Base-by-base conservation (phyloP, 441 rosid genomes). In the Hura crepitans region DNA sequence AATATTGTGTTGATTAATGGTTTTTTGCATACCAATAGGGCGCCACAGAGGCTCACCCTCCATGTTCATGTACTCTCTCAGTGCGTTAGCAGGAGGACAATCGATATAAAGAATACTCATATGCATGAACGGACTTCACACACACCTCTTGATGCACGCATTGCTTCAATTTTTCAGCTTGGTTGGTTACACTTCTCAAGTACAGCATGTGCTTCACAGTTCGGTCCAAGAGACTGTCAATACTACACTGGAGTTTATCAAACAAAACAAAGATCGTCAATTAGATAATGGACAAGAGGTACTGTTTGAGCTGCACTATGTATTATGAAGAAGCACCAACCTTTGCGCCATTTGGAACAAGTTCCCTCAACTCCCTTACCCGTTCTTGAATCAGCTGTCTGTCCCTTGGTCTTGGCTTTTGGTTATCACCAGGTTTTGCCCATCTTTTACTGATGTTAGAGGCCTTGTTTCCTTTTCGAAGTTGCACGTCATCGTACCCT, bases 341-440 rank as follows among this genome's bases (percentile, higher is more conserved):
- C 84, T 84, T 87, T 69, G 75, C 55, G 35, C 90, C 82, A 76
- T 83, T 80, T 18, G 92, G 92, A 72, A 87, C 85, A 43, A 87
- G 90, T 57, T 81, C 85, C 45, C 95, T 78, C 33, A 89, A 83
- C 75, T 87, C 92, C 72, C 82, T 87, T 18, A 89, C 81, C 46
- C 95, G 81, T 62, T 89, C 92, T 68, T 87, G 94, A 69, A 89
- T 89, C 75, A 85, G 68, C 60, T 86, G 94, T 68, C 94, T 83
- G 63, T 89, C 94, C 77, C 91, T 82, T 22, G 94, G 90, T 74
- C 90, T 84, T 30, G 84, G 83, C 79, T 50, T 83, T 65, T 68
- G 87, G 70, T 72, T 83, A 60, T 84, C 86, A 47, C 81, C 81
- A 20, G 82, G 71, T 73, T 74, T 79, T 25, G 75, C 81, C 78